Evolutionary conservation across 1,139 yeast genomes (phyloP), one percentile per base, ranked within the genome.

Genomic region (Saccharomyces hybrid): DNA sequence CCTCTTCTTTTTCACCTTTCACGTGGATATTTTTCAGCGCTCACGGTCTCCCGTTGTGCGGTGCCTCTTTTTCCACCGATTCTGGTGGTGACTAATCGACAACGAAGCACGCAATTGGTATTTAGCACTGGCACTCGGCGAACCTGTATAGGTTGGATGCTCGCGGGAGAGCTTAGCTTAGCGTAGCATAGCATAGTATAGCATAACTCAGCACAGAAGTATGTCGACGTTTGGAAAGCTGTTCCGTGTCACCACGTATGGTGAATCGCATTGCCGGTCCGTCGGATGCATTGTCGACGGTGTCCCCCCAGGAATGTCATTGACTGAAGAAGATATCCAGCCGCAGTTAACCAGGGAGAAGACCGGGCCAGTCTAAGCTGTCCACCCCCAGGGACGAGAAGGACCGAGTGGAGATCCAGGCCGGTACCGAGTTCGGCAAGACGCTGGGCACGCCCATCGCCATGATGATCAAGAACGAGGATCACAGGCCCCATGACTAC

Each of bases 261-360:
- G 99, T 61, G 99, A 93, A 72, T 90, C 97, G 21, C 99, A 93
- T 76, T 93, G 99, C 76, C 86, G 83, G 68, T 88, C 97, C n/a
- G 99, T 93, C 48, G 99, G 99, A 31, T 93, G 99, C 75, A 93
- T 93, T 59, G 97, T 93, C 49, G 99, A 93, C 66, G 99, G 99
- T 53, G 95, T 91, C 51, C 99, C 99, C 50, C 98, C 99, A 32
- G 97, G 97, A 31, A 78, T 93, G 79, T 79, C 82, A 12, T 79
- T 93, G 55, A 79, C 87, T 19, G 98, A 89, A 72, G 83, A 75
- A 9, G 99, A 93, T 68, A 82, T 93, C 64, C 99, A 93, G 75
- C 96, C 97, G 16, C 99, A 93, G 75, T 76, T 93, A 62, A 86
- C 96, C 32, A 83, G 99, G 99, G 74, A 85, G 99, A 79, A 85